These are phyloP conservation scores for Dissophora globulifera DNA, from an alignment of 192 early-diverging fungal genomes.

Conservation along the genomic window DNA sequence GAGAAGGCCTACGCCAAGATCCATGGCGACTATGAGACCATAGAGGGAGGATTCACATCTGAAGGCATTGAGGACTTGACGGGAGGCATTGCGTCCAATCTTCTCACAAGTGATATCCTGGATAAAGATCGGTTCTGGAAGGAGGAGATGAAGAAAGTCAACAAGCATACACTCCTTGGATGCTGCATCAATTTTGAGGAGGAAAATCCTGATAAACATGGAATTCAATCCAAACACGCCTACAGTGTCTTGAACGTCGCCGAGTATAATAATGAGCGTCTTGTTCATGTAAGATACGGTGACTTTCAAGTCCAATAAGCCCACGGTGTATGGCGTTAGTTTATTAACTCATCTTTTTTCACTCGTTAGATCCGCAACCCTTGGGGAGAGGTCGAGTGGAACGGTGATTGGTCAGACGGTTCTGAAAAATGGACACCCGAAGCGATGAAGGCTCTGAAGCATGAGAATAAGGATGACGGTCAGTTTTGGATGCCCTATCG, in stretches of 20 bases:
- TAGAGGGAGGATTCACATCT: conserved; percentile 54
- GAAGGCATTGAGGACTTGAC: conserved; percentile 68
- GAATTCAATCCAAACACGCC: conserved; percentile 57
- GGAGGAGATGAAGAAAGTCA: conserved; percentile 61
- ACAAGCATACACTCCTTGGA: conserved; percentile 55
- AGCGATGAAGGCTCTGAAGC: conserved; percentile 32
- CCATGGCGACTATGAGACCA: conserved; percentile 62
- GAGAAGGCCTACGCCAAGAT: conserved; percentile 72
- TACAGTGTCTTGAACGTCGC: conserved; percentile 59
- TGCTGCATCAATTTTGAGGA: conserved; percentile 44
- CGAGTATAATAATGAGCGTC: conserved; percentile 56
- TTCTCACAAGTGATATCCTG: conserved; percentile 58
- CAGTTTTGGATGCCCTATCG: conserved; percentile 54
- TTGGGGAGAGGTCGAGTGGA: conserved; percentile 64
- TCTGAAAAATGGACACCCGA: conserved; percentile 53
- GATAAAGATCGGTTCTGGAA: conserved; percentile 64
- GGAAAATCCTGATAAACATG: conserved; percentile 31
- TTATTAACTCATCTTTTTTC: too few relatives aligned
- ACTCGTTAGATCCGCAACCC: conserved; percentile 67
- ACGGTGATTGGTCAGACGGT: conserved; percentile 56
- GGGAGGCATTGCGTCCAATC: conserved; percentile 56
- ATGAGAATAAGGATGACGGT: conserved; percentile 46
- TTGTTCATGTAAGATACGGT: conserved; percentile 54
- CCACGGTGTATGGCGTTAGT: too few relatives aligned
- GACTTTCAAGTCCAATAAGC: too few relatives aligned